phyloP scores from a whole-genome alignment of 352 stramenopile species.

The Phytophthora pisi region DNA sequence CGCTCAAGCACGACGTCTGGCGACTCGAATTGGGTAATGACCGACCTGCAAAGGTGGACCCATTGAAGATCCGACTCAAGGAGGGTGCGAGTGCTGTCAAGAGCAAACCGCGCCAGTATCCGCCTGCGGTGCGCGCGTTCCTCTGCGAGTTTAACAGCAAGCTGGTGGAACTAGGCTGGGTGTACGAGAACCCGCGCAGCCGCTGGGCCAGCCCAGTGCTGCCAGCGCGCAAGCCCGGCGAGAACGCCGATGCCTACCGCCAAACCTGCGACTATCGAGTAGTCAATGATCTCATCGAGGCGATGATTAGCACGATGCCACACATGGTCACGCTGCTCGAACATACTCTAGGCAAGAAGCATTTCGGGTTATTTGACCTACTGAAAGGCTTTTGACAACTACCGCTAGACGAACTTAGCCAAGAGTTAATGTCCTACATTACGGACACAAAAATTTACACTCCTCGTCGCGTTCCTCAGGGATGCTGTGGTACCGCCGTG shows the following conservation, averaged over 20 bases:
- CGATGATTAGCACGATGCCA: background rate
- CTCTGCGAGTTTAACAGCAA: conserved; percentile 1
- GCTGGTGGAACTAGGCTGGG: conserved; percentile 12
- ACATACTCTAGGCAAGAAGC: conserved; percentile 1
- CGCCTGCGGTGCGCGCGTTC: conserved; percentile 2
- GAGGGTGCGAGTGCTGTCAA: background rate
- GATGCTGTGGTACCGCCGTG: conserved; percentile 5
- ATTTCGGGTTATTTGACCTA: conserved; percentile 20
- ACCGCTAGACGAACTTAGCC: background rate
- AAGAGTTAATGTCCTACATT: conserved; percentile 22
- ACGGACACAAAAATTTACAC: conserved; percentile 28
- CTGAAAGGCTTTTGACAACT: conserved; percentile 11
- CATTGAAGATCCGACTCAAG: conserved; percentile 6
- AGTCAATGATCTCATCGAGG: conserved; percentile 4
- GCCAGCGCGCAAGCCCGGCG: background rate
- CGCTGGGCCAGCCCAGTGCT: conserved; percentile 11
- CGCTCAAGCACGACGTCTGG: conserved; percentile 7
- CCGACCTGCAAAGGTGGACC: conserved; percentile 4
- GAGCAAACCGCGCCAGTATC: conserved; percentile 5
- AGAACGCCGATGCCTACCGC: background rate
- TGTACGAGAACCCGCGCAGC: conserved; percentile 4
- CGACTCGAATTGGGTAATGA: conserved; percentile 3
- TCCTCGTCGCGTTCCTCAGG: conserved; percentile 18
- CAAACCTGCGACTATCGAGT: background rate
- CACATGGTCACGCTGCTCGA: background rate